Conservation (phyloP, 139 green algal species). For the Coelastrella sp. region DNA sequence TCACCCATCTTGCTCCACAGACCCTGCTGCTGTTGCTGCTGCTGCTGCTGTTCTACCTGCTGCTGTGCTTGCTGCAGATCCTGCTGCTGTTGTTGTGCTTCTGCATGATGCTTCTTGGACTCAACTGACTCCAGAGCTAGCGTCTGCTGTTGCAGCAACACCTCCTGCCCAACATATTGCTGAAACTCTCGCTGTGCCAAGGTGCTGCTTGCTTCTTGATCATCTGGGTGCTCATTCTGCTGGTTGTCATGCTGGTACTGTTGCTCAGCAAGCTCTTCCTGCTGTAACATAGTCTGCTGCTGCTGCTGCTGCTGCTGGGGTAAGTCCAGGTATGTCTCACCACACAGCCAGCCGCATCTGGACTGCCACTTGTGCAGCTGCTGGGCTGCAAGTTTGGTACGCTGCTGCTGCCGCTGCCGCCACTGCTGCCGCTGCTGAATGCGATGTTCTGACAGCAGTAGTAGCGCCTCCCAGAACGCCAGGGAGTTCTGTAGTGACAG, state of each 20-base stretch:
- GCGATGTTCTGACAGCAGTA: neutral
- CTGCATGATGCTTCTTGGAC: neutral
- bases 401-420: conserved; percentile 16
- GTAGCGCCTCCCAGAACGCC: neutral
- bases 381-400: neutral
- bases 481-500: neutral
- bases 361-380: conserved; percentile 7
- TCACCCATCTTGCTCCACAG: neutral
- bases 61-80: neutral
- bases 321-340: neutral
- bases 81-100: neutral
- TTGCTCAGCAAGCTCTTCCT: neutral
- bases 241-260: neutral
- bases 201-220: neutral
- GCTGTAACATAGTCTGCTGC: neutral
- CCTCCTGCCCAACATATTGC: neutral
- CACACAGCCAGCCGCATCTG: neutral
- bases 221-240: neutral
- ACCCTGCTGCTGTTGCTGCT: neutral
- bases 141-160: neutral
- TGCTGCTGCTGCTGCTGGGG: neutral
- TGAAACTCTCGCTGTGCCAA: neutral
- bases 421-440: neutral
- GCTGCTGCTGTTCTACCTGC: neutral
- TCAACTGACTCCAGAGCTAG: neutral